Percentiles rank a stretch among this genome's conserved stretches.
phyloP scores from a whole-genome alignment of 2,329 filamentous ascomycete genomes.

The Cladosporium sp. region DNA sequence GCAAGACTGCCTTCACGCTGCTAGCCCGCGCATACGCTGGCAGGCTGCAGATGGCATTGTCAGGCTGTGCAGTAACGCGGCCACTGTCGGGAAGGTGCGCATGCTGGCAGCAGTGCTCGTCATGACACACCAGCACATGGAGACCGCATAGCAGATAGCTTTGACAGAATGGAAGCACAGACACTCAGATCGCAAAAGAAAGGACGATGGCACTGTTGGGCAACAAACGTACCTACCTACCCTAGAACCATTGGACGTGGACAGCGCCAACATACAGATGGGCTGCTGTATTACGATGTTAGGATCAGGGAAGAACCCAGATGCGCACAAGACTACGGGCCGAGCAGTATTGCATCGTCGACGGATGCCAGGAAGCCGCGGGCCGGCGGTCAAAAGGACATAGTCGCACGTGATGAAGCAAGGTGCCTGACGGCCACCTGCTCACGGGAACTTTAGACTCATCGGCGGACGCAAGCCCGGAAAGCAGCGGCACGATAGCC shows the following conservation, averaged over 20 bases:
- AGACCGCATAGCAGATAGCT: conserved; percentile 4
- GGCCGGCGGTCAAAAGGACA: neutral
- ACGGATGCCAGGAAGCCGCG: conserved; percentile 6
- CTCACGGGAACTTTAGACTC: conserved; percentile 3
- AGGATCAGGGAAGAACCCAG: conserved; percentile 5
- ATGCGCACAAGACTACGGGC: conserved; percentile 5
- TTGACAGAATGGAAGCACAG: conserved; percentile 13
- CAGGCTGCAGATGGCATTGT: conserved; percentile 14
- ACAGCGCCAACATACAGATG: conserved; percentile 4
- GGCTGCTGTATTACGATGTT: conserved; percentile 7
- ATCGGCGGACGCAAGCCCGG: conserved; percentile 1
- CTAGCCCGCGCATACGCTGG: conserved; percentile 10
- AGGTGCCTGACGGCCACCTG: neutral
- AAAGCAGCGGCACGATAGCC: conserved; percentile 1
- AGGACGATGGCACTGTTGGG: conserved; percentile 4
- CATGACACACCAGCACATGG: conserved; percentile 13
- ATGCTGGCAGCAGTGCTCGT: conserved; percentile 10
- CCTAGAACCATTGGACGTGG: conserved; percentile 6
- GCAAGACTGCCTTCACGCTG: conserved; percentile 2
- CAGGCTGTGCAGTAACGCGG: conserved; percentile 11
- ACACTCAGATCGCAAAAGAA: neutral
- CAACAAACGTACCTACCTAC: conserved; percentile 8
- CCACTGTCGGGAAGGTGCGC: conserved; percentile 8
- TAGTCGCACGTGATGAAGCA: neutral
- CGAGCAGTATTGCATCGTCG: conserved; percentile 1